phyloP scores from a whole-genome alignment of 176 grass and related monocot genomes.

The Rhynchospora breviuscula region DNA sequence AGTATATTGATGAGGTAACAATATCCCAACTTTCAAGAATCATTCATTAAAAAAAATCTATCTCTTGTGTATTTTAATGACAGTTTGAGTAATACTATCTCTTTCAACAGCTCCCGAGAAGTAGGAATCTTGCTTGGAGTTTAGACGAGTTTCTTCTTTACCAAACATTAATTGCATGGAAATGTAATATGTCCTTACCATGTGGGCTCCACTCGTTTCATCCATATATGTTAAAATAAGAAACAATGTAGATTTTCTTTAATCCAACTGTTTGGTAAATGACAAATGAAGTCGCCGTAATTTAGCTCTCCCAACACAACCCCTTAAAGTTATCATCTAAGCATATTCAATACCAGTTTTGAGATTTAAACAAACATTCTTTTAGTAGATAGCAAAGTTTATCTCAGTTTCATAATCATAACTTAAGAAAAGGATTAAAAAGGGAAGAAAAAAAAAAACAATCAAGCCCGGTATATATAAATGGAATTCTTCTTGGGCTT shows the following conservation, averaged over 20 bases:
- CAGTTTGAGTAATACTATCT: neutral
- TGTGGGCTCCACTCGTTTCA: neutral
- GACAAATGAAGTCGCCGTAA: neutral
- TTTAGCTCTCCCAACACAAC: neutral
- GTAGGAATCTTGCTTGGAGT: conserved; percentile 4
- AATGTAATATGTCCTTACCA: neutral
- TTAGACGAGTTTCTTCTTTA: neutral
- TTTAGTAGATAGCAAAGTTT: neutral
- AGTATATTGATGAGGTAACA: neutral
- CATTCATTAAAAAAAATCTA: neutral
- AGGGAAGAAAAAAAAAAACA: neutral
- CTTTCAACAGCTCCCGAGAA: conserved; percentile 9
- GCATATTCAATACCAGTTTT: neutral
- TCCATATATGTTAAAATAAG: neutral
- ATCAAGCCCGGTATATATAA: too few relatives aligned
- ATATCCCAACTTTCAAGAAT: neutral
- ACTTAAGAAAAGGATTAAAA: neutral
- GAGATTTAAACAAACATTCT: neutral
- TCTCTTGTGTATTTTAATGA: neutral
- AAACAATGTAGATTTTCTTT: neutral
- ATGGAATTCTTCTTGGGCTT: too few relatives aligned
- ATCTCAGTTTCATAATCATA: neutral
- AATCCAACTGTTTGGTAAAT: neutral
- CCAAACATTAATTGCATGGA: conserved; percentile 8
- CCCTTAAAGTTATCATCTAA: too few relatives aligned